Conservation (phyloP, 306 rosid species). For the Vigna mungo region DNA sequence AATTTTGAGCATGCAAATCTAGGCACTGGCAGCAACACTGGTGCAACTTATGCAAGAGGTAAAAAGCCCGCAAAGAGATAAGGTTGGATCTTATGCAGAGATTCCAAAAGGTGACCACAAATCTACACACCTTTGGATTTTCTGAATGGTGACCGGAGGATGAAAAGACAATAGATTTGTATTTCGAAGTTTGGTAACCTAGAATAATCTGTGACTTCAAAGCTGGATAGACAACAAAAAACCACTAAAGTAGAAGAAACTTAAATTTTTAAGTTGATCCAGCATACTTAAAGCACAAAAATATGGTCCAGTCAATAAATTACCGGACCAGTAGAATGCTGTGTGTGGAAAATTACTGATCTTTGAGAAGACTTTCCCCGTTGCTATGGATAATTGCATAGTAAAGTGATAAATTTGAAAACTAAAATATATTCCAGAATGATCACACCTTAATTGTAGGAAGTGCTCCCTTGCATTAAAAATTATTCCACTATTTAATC, state of each 20-base stretch:
- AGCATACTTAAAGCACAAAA: constrained; percentile 15
- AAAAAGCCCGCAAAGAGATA: neutral
- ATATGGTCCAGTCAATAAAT: neutral
- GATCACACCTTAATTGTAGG: neutral
- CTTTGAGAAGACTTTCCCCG: neutral
- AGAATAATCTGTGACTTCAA: constrained; percentile 4
- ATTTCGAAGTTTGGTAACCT: neutral
- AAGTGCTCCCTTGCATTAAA: neutral
- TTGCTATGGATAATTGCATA: neutral
- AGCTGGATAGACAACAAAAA: constrained; percentile 25
- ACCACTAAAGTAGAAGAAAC: neutral
- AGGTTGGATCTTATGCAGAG: constrained; percentile 10
- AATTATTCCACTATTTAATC: neutral
- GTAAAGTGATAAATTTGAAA: constrained; percentile 5
- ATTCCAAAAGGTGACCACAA: constrained; percentile 9
- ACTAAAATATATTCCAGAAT: constrained; percentile 24
- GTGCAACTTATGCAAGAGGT: neutral
- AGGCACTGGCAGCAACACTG: neutral
- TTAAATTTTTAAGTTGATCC: neutral
- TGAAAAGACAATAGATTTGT: neutral
- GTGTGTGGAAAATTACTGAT: constrained; percentile 2
- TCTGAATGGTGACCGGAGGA: constrained; percentile 24
- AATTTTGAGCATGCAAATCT: neutral
- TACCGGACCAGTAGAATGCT: neutral
- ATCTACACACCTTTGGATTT: neutral